Percentiles rank a stretch among this genome's conserved stretches.
Evolutionary conservation across 139 green algal species (phyloP).

Genomic region (Closterium sp.): DNA sequence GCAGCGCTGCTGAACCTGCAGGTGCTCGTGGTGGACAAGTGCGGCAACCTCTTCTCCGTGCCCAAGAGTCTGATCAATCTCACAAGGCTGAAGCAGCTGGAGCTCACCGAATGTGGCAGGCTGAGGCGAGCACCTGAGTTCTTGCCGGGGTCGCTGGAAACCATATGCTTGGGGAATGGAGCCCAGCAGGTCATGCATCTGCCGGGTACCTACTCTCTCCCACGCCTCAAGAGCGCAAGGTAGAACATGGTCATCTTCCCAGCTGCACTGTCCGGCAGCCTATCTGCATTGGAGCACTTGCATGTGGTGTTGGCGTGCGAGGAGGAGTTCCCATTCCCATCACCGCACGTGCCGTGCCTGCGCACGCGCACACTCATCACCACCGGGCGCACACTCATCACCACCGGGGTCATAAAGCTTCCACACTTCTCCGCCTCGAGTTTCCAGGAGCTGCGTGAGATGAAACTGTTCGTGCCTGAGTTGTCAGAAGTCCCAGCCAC

Average conservation of each 20-base stretch:
- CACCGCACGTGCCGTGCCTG: neutral
- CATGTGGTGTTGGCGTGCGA: neutral
- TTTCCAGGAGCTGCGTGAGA: neutral
- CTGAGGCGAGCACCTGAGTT: neutral
- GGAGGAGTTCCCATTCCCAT: neutral
- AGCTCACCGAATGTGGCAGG: neutral
- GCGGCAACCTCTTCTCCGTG: neutral
- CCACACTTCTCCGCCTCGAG: neutral
- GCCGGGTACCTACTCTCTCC: neutral
- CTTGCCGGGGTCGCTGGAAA: neutral
- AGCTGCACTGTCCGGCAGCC: neutral
- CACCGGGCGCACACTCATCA: neutral
- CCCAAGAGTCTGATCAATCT: neutral
- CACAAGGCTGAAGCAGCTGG: neutral
- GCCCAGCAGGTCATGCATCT: neutral
- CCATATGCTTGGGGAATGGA: neutral
- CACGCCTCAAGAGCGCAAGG: neutral
- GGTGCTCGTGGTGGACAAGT: neutral
- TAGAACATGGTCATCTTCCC: neutral
- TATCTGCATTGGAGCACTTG: neutral
- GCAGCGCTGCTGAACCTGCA: neutral
- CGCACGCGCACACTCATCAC: neutral
- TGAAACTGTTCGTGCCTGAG: neutral
- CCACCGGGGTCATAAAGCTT: neutral
- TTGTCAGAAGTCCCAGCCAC: neutral